These are phyloP conservation scores for Aphanoascus verrucosus DNA, from an alignment of 2,329 filamentous ascomycete species.

Conservation along the genomic window DNA sequence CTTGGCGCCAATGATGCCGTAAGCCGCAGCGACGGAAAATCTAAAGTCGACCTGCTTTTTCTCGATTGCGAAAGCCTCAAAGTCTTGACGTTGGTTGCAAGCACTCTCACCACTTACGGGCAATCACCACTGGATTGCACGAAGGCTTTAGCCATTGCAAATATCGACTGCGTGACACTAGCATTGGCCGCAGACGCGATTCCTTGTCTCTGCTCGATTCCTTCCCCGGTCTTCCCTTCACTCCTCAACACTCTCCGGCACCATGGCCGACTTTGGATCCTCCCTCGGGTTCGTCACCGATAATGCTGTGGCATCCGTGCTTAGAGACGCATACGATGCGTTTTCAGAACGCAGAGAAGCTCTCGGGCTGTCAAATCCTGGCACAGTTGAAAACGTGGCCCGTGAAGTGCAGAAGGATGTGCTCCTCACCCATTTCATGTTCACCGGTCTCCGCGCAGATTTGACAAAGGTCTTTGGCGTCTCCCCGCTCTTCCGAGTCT, in stretches of 20 bases:
- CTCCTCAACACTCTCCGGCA: conserved; percentile 12
- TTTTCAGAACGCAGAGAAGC: conserved; percentile 80
- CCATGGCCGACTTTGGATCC: conserved; percentile 35
- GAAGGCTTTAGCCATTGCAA: background rate
- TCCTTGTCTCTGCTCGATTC: background rate
- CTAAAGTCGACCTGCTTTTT: conserved; percentile 9
- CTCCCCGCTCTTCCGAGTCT: conserved; percentile 89
- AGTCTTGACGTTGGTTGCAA: background rate
- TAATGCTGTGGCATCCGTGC: conserved; percentile 58
- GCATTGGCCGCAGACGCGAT: background rate
- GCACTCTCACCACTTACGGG: background rate
- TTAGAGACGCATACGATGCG: conserved; percentile 67
- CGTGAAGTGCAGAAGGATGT: conserved; percentile 94
- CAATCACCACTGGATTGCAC: background rate
- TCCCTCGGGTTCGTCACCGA: conserved; percentile 57
- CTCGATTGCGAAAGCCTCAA: conserved; percentile 7
- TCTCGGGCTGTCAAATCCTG: conserved; percentile 83
- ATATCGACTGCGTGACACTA: background rate
- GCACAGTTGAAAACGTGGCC: conserved; percentile 78
- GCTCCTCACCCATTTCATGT: conserved; percentile 91
- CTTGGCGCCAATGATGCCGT: background rate
- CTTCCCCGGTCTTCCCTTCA: background rate
- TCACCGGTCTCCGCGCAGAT: conserved; percentile 89
- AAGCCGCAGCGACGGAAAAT: conserved; percentile 3
- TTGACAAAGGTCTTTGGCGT: conserved; percentile 94